These are phyloP conservation scores for Tulasnella sp. DNA, from an alignment of 768 basidiomycete genomes.

Conservation along the genomic window DNA sequence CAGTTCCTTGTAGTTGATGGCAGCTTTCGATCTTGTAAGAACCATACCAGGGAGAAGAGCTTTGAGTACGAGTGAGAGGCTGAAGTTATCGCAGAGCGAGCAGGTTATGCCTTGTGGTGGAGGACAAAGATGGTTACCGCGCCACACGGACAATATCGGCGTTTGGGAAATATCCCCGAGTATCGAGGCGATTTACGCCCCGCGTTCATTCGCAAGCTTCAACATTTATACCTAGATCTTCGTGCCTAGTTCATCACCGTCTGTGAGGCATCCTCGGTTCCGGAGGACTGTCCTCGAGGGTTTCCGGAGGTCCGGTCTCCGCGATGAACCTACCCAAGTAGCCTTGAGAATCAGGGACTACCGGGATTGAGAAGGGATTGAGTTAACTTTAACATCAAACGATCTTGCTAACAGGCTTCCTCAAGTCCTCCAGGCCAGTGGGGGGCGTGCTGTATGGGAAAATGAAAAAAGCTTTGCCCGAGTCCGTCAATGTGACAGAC, in stretches of 20 bases:
- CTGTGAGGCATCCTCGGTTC: neutral
- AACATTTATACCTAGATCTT: neutral
- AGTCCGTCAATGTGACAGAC: no score
- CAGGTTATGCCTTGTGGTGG: neutral
- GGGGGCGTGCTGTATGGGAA: no score
- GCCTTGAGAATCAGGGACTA: no score
- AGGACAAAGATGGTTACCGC: neutral
- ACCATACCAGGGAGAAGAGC: neutral
- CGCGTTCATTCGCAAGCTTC: neutral
- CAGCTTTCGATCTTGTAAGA: neutral
- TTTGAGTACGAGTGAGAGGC: neutral
- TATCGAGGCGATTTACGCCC: neutral
- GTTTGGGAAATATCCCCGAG: neutral
- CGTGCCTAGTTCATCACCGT: neutral
- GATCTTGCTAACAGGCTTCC: no score
- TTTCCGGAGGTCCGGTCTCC: no score
- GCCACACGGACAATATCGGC: neutral
- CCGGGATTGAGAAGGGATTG: no score
- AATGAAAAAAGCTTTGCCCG: no score
- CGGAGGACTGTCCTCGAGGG: no score
- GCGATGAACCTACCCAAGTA: no score
- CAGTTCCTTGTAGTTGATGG: neutral
- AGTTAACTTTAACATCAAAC: no score
- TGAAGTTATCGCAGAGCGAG: neutral
- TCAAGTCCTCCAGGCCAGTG: no score